Evolutionary conservation across 2,329 filamentous ascomycete species (phyloP).

Genomic region (Orbilia oligospora): DNA sequence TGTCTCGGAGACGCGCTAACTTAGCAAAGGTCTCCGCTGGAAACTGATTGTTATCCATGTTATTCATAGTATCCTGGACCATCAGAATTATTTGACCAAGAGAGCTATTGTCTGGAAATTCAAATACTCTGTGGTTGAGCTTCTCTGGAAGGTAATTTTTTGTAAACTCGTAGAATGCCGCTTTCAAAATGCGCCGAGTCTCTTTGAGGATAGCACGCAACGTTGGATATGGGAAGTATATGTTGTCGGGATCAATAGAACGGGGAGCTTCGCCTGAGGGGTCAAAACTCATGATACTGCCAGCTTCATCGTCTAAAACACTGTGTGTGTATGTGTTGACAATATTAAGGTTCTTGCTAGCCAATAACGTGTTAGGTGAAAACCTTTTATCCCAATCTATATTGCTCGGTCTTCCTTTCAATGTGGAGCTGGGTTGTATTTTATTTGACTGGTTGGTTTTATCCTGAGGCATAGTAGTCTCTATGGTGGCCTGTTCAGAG

Average conservation of each 20-base stretch:
- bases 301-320: conserved; percentile 15
- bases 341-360: neutral
- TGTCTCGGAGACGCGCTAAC: neutral
- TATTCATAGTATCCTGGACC: conserved; percentile 41
- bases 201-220: conserved; percentile 48
- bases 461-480: too few relatives aligned
- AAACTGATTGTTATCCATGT: neutral
- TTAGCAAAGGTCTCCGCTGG: neutral
- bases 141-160: conserved; percentile 43
- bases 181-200: conserved; percentile 36
- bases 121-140: conserved; percentile 13
- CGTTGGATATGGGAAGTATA: conserved; percentile 49
- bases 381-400: neutral
- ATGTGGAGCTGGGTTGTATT: neutral
- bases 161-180: conserved; percentile 40
- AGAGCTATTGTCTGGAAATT: conserved; percentile 43
- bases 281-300: conserved; percentile 34
- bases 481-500: neutral
- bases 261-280: neutral
- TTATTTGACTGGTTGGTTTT: neutral
- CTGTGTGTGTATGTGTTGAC: neutral
- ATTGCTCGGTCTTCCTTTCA: neutral
- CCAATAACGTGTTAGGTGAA: neutral
- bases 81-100: conserved; percentile 39
- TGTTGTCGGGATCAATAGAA: conserved; percentile 30